phyloP scores from a whole-genome alignment of 257 asterid species.

The Solanum corneliomulleri region DNA sequence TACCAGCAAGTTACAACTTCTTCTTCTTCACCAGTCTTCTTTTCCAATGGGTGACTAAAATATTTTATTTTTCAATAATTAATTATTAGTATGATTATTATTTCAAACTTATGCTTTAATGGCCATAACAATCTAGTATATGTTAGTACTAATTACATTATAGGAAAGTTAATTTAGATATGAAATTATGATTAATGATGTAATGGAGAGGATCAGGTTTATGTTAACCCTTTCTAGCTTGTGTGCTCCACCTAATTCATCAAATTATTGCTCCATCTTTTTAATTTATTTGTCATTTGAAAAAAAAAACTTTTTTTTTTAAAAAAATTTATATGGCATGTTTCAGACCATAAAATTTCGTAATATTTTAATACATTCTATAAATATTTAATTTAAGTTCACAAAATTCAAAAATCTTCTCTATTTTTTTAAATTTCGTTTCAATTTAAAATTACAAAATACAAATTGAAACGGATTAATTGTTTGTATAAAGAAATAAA shows the following conservation, averaged over 20 bases:
- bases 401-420: not conserved
- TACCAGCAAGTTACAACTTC: slow-evolving; percentile 24
- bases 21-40: slow-evolving; percentile 44
- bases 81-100: not conserved
- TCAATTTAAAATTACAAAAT: not conserved
- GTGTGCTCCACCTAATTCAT: not conserved
- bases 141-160: not conserved
- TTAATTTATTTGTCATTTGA: not conserved
- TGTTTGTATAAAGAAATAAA: not conserved
- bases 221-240: not conserved
- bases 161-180: not conserved
- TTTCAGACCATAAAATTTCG: no score
- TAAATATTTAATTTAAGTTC: no score
- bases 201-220: not conserved
- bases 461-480: not conserved
- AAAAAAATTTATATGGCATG: not conserved
- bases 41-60: slow-evolving; percentile 27
- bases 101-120: not conserved
- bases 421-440: no score
- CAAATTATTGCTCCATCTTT: not conserved
- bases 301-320: not conserved
- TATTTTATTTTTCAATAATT: not conserved
- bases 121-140: not conserved
- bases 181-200: not conserved
- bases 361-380: not conserved